A percentile compares a stretch with the other conserved stretches of the same genome.
Conservation (phyloP, 2,329 filamentous ascomycete species). For the Aureobasidium pullulans region DNA sequence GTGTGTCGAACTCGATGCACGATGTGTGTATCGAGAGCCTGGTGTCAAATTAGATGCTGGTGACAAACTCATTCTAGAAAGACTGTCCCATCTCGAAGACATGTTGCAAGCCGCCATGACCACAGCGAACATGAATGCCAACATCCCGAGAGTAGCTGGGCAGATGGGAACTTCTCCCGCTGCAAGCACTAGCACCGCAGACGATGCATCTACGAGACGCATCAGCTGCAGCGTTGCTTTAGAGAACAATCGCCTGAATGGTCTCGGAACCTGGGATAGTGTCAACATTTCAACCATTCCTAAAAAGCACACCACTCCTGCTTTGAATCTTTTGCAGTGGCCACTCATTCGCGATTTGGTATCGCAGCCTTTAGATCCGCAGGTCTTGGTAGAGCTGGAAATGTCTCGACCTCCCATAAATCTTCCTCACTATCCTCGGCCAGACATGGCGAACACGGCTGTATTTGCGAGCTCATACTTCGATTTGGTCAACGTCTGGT, state of each 20-base stretch:
- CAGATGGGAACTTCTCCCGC: slow-evolving; percentile 2
- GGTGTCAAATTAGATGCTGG: slow-evolving; percentile 82
- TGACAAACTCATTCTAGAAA: slow-evolving; percentile 77
- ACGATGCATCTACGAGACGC: slow-evolving; percentile 22
- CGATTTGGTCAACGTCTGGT: slow-evolving; percentile 75
- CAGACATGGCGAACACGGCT: slow-evolving; percentile 67
- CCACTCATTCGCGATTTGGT: slow-evolving; percentile 73
- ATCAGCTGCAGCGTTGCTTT: slow-evolving; percentile 11
- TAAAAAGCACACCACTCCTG: slow-evolving; percentile 74
- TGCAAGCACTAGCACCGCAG: slow-evolving; percentile 41
- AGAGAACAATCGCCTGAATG: slow-evolving; percentile 34
- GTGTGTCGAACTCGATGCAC: slow-evolving; percentile 71
- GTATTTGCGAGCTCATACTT: slow-evolving; percentile 75
- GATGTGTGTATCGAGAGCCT: slow-evolving; percentile 78
- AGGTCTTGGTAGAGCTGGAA: slow-evolving; percentile 73
- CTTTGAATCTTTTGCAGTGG: slow-evolving; percentile 71
- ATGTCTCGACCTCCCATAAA: slow-evolving; percentile 71
- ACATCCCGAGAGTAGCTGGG: background rate
- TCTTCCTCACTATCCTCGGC: slow-evolving; percentile 48
- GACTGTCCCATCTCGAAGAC: slow-evolving; percentile 68
- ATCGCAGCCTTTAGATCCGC: slow-evolving; percentile 68
- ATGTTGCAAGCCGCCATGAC: slow-evolving; percentile 55
- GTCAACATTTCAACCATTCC: slow-evolving; percentile 79
- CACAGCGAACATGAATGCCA: background rate
- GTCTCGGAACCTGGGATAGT: slow-evolving; percentile 62